Percentiles rank a stretch among this genome's conserved stretches.
Evolutionary conservation across 768 basidiomycete genomes (phyloP).

Genomic region (Pulveroboletus sp.): DNA sequence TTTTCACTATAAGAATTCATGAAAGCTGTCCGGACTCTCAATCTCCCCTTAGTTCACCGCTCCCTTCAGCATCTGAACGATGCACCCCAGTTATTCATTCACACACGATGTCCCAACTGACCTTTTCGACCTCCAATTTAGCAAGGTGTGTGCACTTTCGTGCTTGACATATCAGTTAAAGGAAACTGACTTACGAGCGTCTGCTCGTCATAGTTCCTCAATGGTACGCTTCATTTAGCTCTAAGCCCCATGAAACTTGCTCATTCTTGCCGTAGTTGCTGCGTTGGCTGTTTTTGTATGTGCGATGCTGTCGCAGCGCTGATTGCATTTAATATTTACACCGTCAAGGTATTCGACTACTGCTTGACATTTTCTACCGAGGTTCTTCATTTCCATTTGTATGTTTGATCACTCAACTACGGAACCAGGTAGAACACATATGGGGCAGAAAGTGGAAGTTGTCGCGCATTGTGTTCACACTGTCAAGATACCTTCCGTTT

Average conservation of each 20-base stretch:
- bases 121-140: slow-evolving; percentile 14
- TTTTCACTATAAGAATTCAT: too few relatives aligned
- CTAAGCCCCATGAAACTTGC: not conserved
- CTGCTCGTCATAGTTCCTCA: slow-evolving; percentile 9
- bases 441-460: slow-evolving; percentile 22
- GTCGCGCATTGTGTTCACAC: slow-evolving; percentile 21
- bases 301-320: not conserved
- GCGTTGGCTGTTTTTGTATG: slow-evolving; percentile 17
- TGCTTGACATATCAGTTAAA: not conserved
- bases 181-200: not conserved
- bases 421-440: slow-evolving; percentile 14
- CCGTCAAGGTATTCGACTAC: slow-evolving; percentile 17
- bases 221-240: slow-evolving; percentile 4
- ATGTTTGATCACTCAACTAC: not conserved
- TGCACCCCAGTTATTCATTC: too few relatives aligned
- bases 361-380: slow-evolving; percentile 21
- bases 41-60: too few relatives aligned
- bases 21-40: too few relatives aligned
- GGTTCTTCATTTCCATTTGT: slow-evolving; percentile 5
- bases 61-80: too few relatives aligned
- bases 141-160: slow-evolving; percentile 12
- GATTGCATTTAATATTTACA: not conserved
- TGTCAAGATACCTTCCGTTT: slow-evolving; percentile 26
- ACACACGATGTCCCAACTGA: slow-evolving; percentile 3
- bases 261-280: slow-evolving; percentile 10